Percentiles rank a stretch among this genome's conserved stretches.
phyloP scores from a whole-genome alignment of 805 yeast species.

The Lachancea sp. region DNA sequence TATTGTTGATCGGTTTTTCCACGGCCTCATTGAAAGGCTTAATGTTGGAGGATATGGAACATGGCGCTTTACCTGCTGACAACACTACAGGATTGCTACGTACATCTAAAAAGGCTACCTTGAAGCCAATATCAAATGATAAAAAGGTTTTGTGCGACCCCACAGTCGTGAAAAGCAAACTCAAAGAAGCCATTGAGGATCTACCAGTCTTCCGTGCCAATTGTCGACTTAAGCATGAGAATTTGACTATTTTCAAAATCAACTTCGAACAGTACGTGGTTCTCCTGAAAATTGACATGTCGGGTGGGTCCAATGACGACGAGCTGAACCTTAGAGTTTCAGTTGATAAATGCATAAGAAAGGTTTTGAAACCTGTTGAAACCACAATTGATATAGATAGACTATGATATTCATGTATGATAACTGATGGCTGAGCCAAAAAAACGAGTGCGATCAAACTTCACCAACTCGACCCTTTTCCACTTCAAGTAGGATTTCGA shows the following conservation, averaged over 20 bases:
- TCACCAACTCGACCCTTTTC: too few relatives aligned
- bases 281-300: slow-evolving; percentile 49
- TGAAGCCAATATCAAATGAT: not conserved
- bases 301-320: slow-evolving; percentile 68
- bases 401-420: slow-evolving; percentile 4
- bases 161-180: slow-evolving; percentile 30
- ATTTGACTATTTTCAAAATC: slow-evolving; percentile 51
- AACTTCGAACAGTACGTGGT: slow-evolving; percentile 56
- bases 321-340: slow-evolving; percentile 46
- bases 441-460: too few relatives aligned
- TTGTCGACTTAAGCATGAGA: slow-evolving; percentile 39
- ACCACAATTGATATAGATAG: slow-evolving; percentile 31
- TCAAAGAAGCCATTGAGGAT: slow-evolving; percentile 40
- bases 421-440: not conserved
- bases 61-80: not conserved
- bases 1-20: slow-evolving; percentile 31
- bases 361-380: slow-evolving; percentile 21
- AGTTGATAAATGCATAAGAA: slow-evolving; percentile 25
- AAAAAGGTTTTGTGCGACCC: slow-evolving; percentile 10
- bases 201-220: slow-evolving; percentile 48
- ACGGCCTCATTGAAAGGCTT: slow-evolving; percentile 24
- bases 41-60: slow-evolving; percentile 14
- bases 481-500: slow-evolving; percentile 23
- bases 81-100: slow-evolving; percentile 12
- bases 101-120: not conserved